A percentile compares a stretch with the other conserved stretches of the same genome.
phyloP scores from a whole-genome alignment of 129 eudicot species.

The Artemisia tridentata region DNA sequence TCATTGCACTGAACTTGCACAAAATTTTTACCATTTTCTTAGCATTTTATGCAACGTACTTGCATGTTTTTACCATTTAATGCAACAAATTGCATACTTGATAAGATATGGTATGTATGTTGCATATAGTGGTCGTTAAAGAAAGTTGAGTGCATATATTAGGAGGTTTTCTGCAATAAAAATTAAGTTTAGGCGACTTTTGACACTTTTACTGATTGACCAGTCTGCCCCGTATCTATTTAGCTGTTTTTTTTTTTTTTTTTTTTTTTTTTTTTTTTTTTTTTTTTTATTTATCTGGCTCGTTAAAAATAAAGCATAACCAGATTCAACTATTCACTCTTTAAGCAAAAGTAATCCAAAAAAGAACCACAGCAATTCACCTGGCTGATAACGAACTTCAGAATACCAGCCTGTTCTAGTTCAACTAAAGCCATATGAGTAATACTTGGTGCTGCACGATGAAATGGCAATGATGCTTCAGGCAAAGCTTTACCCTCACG shows the following conservation, averaged over 20 bases:
- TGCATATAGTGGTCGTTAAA: not conserved
- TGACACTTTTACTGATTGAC: not conserved
- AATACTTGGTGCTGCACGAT: conserved; percentile 82
- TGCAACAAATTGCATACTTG: not conserved
- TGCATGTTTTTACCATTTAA: not conserved
- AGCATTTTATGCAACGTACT: not conserved
- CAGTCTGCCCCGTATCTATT: not conserved
- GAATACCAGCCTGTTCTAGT: conserved; percentile 76
- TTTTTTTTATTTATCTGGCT: not conserved
- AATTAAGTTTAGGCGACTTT: not conserved
- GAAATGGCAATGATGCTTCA: conserved; percentile 91
- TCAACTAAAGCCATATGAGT: conserved; percentile 96
- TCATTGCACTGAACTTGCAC: not conserved
- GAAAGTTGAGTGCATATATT: not conserved
- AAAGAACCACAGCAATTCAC: conserved; percentile 29
- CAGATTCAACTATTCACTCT: not conserved
- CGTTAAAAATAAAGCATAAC: not conserved
- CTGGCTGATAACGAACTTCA: conserved; percentile 95
- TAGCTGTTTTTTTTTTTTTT: not conserved
- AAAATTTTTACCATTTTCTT: not conserved
- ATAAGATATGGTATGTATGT: not conserved
- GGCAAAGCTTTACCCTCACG: conserved; percentile 92
- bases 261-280: too few species aligned
- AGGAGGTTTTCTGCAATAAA: not conserved
- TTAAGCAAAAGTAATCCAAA: not conserved